Conservation (phyloP, 306 rosid genomes). For the Glycine latifolia region DNA sequence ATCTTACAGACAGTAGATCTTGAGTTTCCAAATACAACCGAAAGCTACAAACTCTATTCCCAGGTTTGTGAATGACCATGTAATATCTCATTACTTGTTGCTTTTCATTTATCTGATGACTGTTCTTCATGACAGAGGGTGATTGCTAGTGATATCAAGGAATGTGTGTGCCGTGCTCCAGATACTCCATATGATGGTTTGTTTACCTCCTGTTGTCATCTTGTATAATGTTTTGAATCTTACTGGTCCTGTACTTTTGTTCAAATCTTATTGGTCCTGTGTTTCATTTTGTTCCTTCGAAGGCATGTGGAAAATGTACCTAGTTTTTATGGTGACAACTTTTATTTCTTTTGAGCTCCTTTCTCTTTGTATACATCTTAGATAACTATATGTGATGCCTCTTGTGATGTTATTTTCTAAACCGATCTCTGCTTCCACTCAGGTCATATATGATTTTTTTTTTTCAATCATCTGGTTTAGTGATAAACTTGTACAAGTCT, state of each 20-base stretch:
- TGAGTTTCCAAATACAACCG: conserved; percentile 91
- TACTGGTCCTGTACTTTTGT: conserved; percentile 23
- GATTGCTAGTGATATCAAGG: conserved; percentile 95
- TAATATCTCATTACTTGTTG: conserved; percentile 39
- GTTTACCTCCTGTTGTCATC: conserved; percentile 46
- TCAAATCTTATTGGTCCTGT: conserved; percentile 13
- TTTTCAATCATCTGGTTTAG: conserved; percentile 28
- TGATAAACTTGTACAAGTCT: conserved; percentile 35
- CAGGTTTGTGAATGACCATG: conserved; percentile 71
- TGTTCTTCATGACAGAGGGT: conserved; percentile 72
- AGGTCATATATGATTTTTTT: conserved; percentile 19
- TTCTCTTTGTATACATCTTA: background rate
- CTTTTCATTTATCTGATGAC: conserved; percentile 39
- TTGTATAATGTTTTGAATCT: conserved; percentile 27
- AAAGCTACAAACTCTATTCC: conserved; percentile 90
- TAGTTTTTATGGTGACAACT: conserved; percentile 21
- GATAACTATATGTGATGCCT: background rate
- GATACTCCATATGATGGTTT: conserved; percentile 97
- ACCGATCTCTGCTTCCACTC: background rate
- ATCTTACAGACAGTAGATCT: conserved; percentile 77
- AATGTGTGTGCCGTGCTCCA: conserved; percentile 98
- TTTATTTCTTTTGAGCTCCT: background rate
- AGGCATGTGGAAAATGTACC: background rate
- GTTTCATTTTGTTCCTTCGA: too few species aligned
- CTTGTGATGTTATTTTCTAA: conserved; percentile 14